These are phyloP conservation scores for Globisporangium apiculatum DNA, from an alignment of 352 stramenopile species.

Conservation along the genomic window DNA sequence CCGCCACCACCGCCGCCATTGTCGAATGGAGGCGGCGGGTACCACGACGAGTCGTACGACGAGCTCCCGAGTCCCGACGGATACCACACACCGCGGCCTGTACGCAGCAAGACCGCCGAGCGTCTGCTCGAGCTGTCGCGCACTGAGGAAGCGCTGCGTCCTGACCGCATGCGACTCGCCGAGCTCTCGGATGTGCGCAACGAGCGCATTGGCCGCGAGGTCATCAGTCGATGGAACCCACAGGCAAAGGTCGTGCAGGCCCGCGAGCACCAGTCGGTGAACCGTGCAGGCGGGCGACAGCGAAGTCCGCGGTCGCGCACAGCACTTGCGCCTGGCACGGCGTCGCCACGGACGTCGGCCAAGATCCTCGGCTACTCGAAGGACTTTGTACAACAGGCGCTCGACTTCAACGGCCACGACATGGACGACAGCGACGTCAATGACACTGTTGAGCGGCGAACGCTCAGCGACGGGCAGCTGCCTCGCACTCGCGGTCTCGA, in stretches of 20 bases:
- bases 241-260: slow-evolving; percentile 22
- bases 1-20: slow-evolving; percentile 10
- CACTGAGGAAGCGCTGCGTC: slow-evolving; percentile 33
- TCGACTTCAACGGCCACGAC: slow-evolving; percentile 55
- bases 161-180: slow-evolving; percentile 67
- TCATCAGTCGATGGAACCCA: slow-evolving; percentile 38
- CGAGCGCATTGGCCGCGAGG: slow-evolving; percentile 28
- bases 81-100: slow-evolving; percentile 29
- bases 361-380: slow-evolving; percentile 66
- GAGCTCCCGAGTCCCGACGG: slow-evolving; percentile 11
- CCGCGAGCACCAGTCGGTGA: slow-evolving; percentile 2
- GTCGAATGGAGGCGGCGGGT: slow-evolving; percentile 1
- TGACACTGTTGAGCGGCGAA: background rate
- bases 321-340: slow-evolving; percentile 18
- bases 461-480: slow-evolving; percentile 2
- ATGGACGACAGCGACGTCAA: slow-evolving; percentile 37
- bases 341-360: slow-evolving; percentile 33
- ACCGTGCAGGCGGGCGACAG: too few relatives aligned
- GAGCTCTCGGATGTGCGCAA: slow-evolving; percentile 71
- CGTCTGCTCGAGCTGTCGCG: slow-evolving; percentile 41
- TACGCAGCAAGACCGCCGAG: slow-evolving; percentile 31
- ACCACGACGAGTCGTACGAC: slow-evolving; percentile 18
- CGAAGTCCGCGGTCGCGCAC: slow-evolving; percentile 18
- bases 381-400: slow-evolving; percentile 63
- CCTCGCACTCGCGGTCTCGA: slow-evolving; percentile 9